Base-by-base conservation (phyloP, 345 rosid species). In the Sonneratia caseolaris region DNA sequence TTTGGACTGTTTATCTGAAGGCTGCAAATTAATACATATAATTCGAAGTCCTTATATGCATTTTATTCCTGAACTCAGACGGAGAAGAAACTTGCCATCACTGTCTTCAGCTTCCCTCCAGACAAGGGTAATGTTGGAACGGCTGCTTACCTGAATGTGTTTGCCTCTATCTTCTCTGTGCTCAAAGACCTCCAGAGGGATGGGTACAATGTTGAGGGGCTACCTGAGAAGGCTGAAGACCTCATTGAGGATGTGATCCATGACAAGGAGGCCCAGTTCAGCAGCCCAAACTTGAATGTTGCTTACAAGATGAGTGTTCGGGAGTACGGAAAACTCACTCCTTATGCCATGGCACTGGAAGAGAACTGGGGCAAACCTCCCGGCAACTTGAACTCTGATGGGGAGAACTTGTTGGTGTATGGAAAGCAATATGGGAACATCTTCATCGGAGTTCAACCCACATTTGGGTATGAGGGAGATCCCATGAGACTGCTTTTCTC, bases 291-390 rank as follows among this genome's bases (percentile, higher is more conserved):
- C 73, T 88, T 95, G 37, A 95, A 90, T 35, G 74, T 95, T 15
- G 96, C 91, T 21, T 95, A 95, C 85, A 91, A 95, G 76, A 95
- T 95, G 99, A 87, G 93, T 3, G 86, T 95, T 48, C 81, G 93
- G 0, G 99, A 95, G 70, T 95, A 95, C 86, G 91, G 87, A 77
- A 80, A 16, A 55, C 85, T 95, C 70, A 91, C 97, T 75, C 86
- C 97, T 43, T 95, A 95, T 68, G 92, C 99, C 64, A 72, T 84
- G 3, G 82, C 96, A 71, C 37, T 95, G 79, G 99, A 95, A 76
- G 99, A 95, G 70, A 95, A 91, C 88, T 95, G 99, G 99, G 99
- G 99, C 16, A 95, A 95, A 62, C 87, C 99, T 74, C 99, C 99
- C 0, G 99, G 99, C 42, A 95, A 90, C 81, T 71, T 95, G 74